These are phyloP conservation scores for Phytophthora fragariaefolia DNA, from an alignment of 352 stramenopile species.

Conservation along the genomic window DNA sequence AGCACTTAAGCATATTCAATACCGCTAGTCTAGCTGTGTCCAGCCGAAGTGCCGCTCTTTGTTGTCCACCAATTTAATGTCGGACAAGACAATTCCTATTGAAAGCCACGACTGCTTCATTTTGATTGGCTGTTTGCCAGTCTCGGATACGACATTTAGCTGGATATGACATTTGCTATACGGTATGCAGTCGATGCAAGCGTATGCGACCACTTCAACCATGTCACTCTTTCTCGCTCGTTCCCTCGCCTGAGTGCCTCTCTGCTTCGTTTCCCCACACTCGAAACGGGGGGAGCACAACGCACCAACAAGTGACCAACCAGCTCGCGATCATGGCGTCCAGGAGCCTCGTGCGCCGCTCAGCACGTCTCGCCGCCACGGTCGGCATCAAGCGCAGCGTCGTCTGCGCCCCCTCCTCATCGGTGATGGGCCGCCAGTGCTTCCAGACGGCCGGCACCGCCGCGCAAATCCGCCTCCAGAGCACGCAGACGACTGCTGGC, in stretches of 20 bases:
- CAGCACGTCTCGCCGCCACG: slow-evolving; percentile 18
- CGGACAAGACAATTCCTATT: too few species aligned
- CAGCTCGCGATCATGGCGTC: slow-evolving; percentile 31
- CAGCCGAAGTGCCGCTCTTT: too few species aligned
- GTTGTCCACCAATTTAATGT: too few species aligned
- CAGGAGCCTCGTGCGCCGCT: slow-evolving; percentile 30
- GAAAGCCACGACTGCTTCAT: too few species aligned
- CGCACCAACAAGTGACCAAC: slow-evolving; percentile 9
- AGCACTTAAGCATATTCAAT: too few species aligned
- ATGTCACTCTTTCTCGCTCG: slow-evolving; percentile 14
- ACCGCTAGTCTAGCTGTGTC: too few species aligned
- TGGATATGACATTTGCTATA: too few species aligned
- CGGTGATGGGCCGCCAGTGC: slow-evolving; percentile 9
- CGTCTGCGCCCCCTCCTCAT: slow-evolving; percentile 7
- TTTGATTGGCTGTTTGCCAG: too few species aligned
- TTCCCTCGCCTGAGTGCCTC: slow-evolving; percentile 10
- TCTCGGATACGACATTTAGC: too few species aligned
- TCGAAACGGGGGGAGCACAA: slow-evolving; percentile 19
- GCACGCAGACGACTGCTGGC: slow-evolving; percentile 19
- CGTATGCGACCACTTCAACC: too few species aligned
- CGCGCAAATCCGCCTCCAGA: slow-evolving; percentile 28
- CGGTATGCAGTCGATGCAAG: too few species aligned
- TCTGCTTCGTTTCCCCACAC: neutral
- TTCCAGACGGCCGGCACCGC: slow-evolving; percentile 9
- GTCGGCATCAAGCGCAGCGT: slow-evolving; percentile 19